Percentiles rank a stretch among this genome's conserved stretches.
Evolutionary conservation across 208 protist species (phyloP).

Genomic region (Crithidia mellificae): DNA sequence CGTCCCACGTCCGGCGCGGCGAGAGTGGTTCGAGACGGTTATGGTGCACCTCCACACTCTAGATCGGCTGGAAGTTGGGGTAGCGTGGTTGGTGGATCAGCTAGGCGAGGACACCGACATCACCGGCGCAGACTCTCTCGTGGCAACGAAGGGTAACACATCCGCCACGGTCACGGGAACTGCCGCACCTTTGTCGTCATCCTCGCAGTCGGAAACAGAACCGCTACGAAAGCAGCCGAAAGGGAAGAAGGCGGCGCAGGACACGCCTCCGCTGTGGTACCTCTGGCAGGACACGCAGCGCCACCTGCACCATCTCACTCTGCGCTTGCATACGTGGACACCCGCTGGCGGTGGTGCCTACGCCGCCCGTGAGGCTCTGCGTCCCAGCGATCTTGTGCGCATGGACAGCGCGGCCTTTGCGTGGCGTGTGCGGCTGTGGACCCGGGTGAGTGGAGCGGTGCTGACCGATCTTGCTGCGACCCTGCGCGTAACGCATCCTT

Average conservation of each 20-base stretch:
- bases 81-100: constrained; percentile 29
- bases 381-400: constrained; percentile 20
- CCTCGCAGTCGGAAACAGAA: too few species aligned
- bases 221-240: constrained; percentile 12
- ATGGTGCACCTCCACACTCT: constrained; percentile 33
- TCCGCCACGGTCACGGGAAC: too few species aligned
- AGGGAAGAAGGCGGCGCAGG: constrained; percentile 7
- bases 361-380: constrained; percentile 29
- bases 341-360: constrained; percentile 19
- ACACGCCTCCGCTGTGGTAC: constrained; percentile 28
- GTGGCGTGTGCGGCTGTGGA: constrained; percentile 33
- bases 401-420: constrained; percentile 46
- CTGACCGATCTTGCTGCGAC: background rate
- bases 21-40: constrained; percentile 67
- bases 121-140: background rate
- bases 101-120: background rate
- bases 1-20: constrained; percentile 27
- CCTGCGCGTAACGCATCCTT: background rate
- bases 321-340: constrained; percentile 29
- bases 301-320: constrained; percentile 37
- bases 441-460: constrained; percentile 1
- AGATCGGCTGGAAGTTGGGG: constrained; percentile 2
- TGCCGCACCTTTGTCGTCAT: background rate
- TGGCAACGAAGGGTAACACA: too few species aligned
- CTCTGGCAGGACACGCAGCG: constrained; percentile 46